A percentile compares a stretch with the other conserved stretches of the same genome.
phyloP scores from a whole-genome alignment of 345 rosid species.

The Theobroma cacao region DNA sequence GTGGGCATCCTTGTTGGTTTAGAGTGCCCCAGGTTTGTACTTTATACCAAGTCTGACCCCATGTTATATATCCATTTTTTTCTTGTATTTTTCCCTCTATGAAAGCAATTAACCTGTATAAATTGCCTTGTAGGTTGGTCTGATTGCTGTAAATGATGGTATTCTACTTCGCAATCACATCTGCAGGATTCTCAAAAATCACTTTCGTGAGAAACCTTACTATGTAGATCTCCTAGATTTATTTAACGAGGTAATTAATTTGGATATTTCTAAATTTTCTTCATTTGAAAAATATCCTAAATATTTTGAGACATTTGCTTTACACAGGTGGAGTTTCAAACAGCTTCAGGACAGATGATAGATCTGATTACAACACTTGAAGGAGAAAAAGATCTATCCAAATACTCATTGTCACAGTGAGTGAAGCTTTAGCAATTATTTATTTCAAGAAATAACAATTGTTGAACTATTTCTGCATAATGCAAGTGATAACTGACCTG shows the following conservation, averaged over 20 bases:
- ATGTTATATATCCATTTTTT: neutral
- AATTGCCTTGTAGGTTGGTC: conserved; percentile 52
- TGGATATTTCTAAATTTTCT: neutral
- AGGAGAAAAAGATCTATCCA: conserved; percentile 70
- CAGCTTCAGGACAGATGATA: conserved; percentile 76
- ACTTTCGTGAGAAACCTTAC: conserved; percentile 50
- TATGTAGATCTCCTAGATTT: conserved; percentile 54
- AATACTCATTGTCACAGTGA: conserved; percentile 63
- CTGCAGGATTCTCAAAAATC: conserved; percentile 44
- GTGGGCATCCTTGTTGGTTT: conserved; percentile 91
- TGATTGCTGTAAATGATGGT: conserved; percentile 66
- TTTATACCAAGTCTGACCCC: neutral
- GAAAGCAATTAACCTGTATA: conserved; percentile 3
- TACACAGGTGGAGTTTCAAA: conserved; percentile 73
- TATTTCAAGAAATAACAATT: neutral
- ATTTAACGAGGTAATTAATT: conserved; percentile 47
- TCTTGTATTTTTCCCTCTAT: neutral
- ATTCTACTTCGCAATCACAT: conserved; percentile 49
- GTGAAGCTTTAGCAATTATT: conserved; percentile 23
- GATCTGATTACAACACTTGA: conserved; percentile 71
- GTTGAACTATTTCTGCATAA: neutral
- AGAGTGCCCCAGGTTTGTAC: conserved; percentile 63
- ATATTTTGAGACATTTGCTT: neutral
- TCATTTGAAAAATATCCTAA: neutral
- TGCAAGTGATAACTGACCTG: neutral